phyloP scores from a whole-genome alignment of 2,329 filamentous ascomycete genomes.

The Achaetomium macrosporum region DNA sequence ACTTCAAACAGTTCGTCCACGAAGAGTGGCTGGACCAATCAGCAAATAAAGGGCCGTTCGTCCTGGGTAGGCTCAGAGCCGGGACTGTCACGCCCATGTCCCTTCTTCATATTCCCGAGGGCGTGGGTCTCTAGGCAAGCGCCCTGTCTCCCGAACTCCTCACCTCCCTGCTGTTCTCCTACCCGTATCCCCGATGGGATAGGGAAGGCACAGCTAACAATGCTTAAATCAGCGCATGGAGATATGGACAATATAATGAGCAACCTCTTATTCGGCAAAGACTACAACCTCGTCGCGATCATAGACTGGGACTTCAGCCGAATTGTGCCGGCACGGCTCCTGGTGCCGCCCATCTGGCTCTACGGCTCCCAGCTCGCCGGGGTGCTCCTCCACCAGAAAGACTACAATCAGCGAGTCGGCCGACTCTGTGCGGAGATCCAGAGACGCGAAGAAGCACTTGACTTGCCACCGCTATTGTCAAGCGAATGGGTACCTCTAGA shows the following conservation, averaged over 20 bases:
- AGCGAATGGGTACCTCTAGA: not conserved
- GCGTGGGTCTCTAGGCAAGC: too few species aligned
- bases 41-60: not conserved
- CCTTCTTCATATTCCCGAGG: not conserved
- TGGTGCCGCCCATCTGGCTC: not conserved
- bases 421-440: not conserved
- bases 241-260: not conserved
- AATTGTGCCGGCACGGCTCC: not conserved
- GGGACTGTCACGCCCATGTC: too few species aligned
- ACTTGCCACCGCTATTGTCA: not conserved
- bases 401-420: not conserved
- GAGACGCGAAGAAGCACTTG: not conserved
- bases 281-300: not conserved
- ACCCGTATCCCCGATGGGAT: not conserved
- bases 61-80: not conserved
- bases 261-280: not conserved
- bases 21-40: not conserved
- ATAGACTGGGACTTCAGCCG: not conserved
- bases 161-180: too few species aligned
- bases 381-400: not conserved
- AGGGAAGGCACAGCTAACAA: not conserved
- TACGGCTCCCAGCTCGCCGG: not conserved
- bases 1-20: not conserved
- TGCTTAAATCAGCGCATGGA: slow-evolving; percentile 29
- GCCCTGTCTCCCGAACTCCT: too few species aligned